Percentiles rank a stretch among this genome's conserved stretches.
These are phyloP conservation scores for Uronychia binucleata DNA, from an alignment of 73 alveolate species.

Conservation along the genomic window DNA sequence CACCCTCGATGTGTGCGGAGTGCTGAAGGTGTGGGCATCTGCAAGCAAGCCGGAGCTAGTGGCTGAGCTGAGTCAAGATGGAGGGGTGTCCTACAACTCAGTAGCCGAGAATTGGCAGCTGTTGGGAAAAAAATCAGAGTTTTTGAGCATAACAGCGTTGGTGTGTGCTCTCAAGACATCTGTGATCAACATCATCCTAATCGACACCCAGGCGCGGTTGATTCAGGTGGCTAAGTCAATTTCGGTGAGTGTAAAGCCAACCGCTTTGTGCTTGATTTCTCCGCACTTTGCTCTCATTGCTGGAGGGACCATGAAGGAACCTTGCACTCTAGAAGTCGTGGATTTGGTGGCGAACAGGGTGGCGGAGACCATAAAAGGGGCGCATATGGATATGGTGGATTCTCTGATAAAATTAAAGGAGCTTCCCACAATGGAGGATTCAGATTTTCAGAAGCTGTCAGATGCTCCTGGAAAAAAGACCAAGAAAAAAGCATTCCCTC, in stretches of 20 bases:
- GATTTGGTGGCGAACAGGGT: neutral
- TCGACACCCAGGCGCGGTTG: neutral
- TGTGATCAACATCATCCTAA: slow-evolving; percentile 15
- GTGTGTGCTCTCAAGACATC: slow-evolving; percentile 45
- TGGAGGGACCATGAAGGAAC: slow-evolving; percentile 43
- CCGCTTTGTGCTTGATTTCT: slow-evolving; percentile 12
- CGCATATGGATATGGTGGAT: slow-evolving; percentile 8
- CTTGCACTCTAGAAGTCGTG: slow-evolving; percentile 16
- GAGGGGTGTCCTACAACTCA: slow-evolving; percentile 52
- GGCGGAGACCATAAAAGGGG: neutral
- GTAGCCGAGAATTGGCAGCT: slow-evolving; percentile 20
- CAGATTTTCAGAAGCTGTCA: neutral
- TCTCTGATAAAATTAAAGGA: neutral
- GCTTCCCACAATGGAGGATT: neutral
- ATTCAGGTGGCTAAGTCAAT: slow-evolving; percentile 5
- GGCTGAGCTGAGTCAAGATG: slow-evolving; percentile 14
- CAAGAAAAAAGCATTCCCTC: neutral
- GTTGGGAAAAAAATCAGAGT: neutral
- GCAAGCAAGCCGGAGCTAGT: neutral
- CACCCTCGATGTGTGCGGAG: slow-evolving; percentile 58
- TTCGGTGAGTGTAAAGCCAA: slow-evolving; percentile 23
- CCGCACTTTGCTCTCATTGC: slow-evolving; percentile 11
- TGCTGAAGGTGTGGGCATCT: slow-evolving; percentile 34
- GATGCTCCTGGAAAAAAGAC: too few relatives aligned
- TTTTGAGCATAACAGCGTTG: slow-evolving; percentile 11